These are phyloP conservation scores for Suhomyces pyralidae DNA, from an alignment of 805 yeast species.

Conservation along the genomic window DNA sequence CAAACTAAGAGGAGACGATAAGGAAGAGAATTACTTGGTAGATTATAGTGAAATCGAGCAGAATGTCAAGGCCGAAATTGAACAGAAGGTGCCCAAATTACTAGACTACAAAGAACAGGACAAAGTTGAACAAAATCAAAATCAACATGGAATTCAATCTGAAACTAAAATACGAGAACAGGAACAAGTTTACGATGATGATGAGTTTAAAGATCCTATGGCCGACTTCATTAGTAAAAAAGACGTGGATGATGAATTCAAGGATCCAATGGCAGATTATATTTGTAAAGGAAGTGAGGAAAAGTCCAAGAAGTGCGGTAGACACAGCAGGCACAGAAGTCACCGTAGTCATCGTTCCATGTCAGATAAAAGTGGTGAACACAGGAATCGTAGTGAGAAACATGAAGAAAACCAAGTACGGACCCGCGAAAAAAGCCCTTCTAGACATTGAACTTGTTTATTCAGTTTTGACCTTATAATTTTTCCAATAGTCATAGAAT, in stretches of 20 bases:
- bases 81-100: neutral
- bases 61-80: conserved; percentile 1
- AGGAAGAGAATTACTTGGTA: conserved; percentile 41
- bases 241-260: conserved; percentile 20
- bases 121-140: conserved; percentile 12
- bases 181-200: conserved; percentile 4
- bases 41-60: conserved; percentile 21
- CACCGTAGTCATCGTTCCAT: neutral
- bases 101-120: neutral
- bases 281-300: conserved; percentile 5
- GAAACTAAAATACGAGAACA: neutral
- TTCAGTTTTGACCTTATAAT: conserved; percentile 1
- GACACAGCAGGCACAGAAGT: conserved; percentile 4
- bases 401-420: neutral
- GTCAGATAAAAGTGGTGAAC: neutral
- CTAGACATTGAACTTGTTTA: neutral
- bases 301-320: conserved; percentile 1
- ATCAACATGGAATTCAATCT: conserved; percentile 7
- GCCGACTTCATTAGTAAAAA: conserved; percentile 18
- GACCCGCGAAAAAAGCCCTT: conserved; percentile 3
- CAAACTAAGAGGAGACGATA: conserved; percentile 51
- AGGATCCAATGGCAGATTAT: conserved; percentile 20
- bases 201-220: conserved; percentile 36
- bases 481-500: conserved; percentile 18
- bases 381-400: neutral